Conservation (phyloP, 1,284 basidiomycete species). For the Apiotrichum porosum region DNA sequence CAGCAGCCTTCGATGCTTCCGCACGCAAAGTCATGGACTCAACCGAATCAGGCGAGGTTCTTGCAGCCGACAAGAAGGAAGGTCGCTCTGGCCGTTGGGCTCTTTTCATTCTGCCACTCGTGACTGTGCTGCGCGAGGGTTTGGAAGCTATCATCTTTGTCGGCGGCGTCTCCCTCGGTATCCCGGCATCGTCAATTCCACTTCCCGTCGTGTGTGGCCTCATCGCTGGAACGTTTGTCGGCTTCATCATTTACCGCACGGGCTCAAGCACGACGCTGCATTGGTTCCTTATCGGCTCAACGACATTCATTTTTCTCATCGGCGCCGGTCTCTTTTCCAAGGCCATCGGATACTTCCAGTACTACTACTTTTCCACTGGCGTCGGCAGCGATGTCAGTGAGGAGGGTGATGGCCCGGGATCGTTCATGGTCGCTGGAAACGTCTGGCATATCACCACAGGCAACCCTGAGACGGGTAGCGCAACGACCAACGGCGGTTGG, state of each 20-base stretch:
- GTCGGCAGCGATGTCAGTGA: constrained; percentile 77
- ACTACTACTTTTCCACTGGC: constrained; percentile 51
- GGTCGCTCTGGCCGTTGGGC: constrained; percentile 64
- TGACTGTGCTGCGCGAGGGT: constrained; percentile 82
- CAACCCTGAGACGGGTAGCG: constrained; percentile 58
- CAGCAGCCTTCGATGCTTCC: constrained; percentile 63
- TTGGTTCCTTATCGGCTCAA: constrained; percentile 80
- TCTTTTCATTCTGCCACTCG: constrained; percentile 76
- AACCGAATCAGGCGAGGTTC: constrained; percentile 28
- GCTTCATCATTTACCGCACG: constrained; percentile 48
- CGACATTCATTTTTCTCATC: constrained; percentile 81
- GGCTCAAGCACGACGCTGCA: constrained; percentile 51
- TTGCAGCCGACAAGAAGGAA: constrained; percentile 48
- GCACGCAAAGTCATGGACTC: constrained; percentile 4
- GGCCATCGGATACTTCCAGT: constrained; percentile 61
- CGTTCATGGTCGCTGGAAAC: constrained; percentile 66
- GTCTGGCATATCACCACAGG: constrained; percentile 75
- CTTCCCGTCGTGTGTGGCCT: constrained; percentile 80
- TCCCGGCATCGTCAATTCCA: constrained; percentile 75
- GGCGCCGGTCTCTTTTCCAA: constrained; percentile 82
- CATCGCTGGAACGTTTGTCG: constrained; percentile 64
- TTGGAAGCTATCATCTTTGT: constrained; percentile 90
- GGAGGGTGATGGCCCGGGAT: constrained; percentile 50
- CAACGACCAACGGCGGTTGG: constrained; percentile 43
- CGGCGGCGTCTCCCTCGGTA: constrained; percentile 79